phyloP scores from a whole-genome alignment of 306 rosid species.

The Quercus robur region DNA sequence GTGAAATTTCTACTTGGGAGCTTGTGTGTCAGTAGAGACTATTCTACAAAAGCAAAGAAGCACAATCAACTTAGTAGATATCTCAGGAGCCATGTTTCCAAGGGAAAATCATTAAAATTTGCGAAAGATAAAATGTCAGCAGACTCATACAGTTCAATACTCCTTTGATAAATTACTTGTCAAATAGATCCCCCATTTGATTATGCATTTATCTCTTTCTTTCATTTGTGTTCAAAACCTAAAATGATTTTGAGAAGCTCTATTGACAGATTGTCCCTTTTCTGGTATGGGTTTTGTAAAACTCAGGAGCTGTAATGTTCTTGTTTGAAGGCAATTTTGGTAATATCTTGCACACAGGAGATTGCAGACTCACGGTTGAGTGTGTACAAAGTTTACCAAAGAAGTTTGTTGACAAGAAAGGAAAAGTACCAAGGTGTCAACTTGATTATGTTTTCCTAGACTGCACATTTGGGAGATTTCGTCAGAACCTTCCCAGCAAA shows the following conservation, averaged over 20 bases:
- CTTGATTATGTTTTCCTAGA: constrained; percentile 62
- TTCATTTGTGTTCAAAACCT: neutral
- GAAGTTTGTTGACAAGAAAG: constrained; percentile 61
- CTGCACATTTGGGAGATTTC: constrained; percentile 15
- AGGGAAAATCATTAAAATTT: too few species aligned
- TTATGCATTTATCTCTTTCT: too few species aligned
- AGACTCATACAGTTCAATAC: too few species aligned
- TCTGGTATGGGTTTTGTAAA: constrained; percentile 29
- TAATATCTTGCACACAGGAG: constrained; percentile 73
- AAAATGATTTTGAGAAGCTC: constrained; percentile 16
- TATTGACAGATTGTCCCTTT: constrained; percentile 29
- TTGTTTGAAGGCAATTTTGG: constrained; percentile 80
- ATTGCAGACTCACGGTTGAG: constrained; percentile 73
- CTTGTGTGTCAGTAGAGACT: too few species aligned
- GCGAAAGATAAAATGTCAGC: too few species aligned
- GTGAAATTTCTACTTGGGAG: too few species aligned
- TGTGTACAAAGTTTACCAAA: constrained; percentile 61
- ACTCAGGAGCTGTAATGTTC: constrained; percentile 83
- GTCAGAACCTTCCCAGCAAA: constrained; percentile 52
- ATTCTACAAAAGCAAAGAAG: too few species aligned
- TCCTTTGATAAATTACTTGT: too few species aligned
- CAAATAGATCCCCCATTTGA: too few species aligned
- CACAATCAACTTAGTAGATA: too few species aligned
- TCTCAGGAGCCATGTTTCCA: too few species aligned
- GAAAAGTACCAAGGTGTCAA: constrained; percentile 42